Evolutionary conservation across 148 eudicot species (phyloP), one percentile per base, ranked within the genome.

Genomic region (Suaeda aralocaspica): DNA sequence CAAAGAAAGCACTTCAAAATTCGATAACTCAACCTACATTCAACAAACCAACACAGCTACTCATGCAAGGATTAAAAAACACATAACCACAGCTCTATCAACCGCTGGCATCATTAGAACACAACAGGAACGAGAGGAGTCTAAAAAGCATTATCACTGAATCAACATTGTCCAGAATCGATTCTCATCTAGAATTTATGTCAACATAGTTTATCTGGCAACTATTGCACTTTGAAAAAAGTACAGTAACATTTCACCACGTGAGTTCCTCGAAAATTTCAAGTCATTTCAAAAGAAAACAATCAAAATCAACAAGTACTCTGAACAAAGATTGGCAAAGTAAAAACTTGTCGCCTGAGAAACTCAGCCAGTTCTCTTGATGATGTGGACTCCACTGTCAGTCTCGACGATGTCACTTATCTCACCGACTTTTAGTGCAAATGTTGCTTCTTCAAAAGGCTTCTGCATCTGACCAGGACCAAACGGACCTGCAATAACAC

Each of bases 381-480:
- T 92, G 74, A 92, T 92, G 72, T 92, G 98, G 49, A 77, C 92
- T n/a, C 98, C 98, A 42, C 98, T 92, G 51, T 92, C 96, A 41
- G 98, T 92, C 53, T 92, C 98, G 33, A 92, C 96, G 15, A 92
- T 85, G 67, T 85, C 96, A 46, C 98, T 90, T 30, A 87, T 88
- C 76, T 92, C 98, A 0, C 94, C 98, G 26, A 90, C 89, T 53
- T 90, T 82, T 41, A 92, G 85, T 8, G 86, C 86, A 77, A 72
- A 92, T n/a, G 98, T 78, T 45, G 98, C 96, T 64, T 92, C 89
- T 82, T 92, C 98, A 69, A 92, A 92, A 45, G 98, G 96, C 80
- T 86, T 92, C 84, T 92, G 98, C 98, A 92, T 92, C 80, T 92
- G 90, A 34, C 92, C 92, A 73, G 70, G 84, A 16, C 93, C 89